Base-by-base conservation (phyloP, 345 rosid species). In the Adansonia digitata region DNA sequence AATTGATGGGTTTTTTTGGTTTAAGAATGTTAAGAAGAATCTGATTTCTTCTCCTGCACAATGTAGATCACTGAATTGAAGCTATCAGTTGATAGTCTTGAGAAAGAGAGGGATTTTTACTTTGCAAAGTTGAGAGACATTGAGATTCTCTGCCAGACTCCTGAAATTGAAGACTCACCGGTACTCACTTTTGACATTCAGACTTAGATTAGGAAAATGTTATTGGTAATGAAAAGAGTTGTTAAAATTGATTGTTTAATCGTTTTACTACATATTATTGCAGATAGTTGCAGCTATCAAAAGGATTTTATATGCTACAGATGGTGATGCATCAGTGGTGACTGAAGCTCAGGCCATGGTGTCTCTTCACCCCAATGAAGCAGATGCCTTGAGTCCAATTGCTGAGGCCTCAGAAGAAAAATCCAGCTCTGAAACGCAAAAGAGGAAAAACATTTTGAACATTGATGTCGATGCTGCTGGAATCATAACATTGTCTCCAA, bases 101-200 rank as follows among this genome's bases (percentile, higher is more conserved):
- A 96, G 80, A 96, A 96, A 84, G 98, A 96, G 82, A 86, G 99
- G 81, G 97, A 96, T 77, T 96, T 90, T 83, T 96, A 96, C 78
- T 93, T 96, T 72, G 89, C 84, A 7, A 96, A 93, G 81, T 82
- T 93, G 62, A 86, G 98, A 81, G 99, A 96, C 68, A 88, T 96
- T 6, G 97, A 93, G 88, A 90, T 93, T 48, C 74, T 96, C 79
- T 92, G 97, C 81, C 95, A 92, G 80, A 87, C 81, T 60, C 89
- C 88, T 5, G 88, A 75, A 77, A 82, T 90, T 11, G 95, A 96
- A 52, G 77, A 83, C 77, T 80, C 89, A 29, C 85, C 94, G 39
- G 98, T 96, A 88, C 8, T 69, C 68, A 68, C 76, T 76, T 61
- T 13, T 46, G 17, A 7, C 40, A n/a, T n/a, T 40, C 51, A 12